Percentiles rank a stretch among this genome's conserved stretches.
Evolutionary conservation across 1,284 basidiomycete species (phyloP).

Genomic region (Ganoderma meredithae): DNA sequence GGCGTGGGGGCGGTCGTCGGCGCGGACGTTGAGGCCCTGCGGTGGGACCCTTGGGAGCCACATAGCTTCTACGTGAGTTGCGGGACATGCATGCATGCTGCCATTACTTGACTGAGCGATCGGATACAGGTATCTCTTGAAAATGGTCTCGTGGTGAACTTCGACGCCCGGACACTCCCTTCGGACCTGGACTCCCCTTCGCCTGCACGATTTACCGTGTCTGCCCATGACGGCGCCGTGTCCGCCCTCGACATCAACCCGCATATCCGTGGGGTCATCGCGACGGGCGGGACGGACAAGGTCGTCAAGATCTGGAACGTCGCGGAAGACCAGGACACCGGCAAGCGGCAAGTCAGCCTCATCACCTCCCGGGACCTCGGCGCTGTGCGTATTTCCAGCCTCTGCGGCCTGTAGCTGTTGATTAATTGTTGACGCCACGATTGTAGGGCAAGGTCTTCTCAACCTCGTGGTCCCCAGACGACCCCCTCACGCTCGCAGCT

Average conservation of each 20-base stretch:
- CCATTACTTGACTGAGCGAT: not conserved
- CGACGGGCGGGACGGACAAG: conserved; percentile 94
- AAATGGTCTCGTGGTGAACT: conserved; percentile 91
- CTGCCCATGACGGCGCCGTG: conserved; percentile 95
- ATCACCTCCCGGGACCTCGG: conserved; percentile 93
- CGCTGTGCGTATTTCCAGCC: conserved; percentile 66
- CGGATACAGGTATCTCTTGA: conserved; percentile 82
- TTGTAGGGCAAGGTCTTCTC: conserved; percentile 94
- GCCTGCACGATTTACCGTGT: conserved; percentile 85
- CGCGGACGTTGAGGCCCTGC: conserved; percentile 91
- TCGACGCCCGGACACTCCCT: conserved; percentile 87
- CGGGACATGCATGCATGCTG: conserved; percentile 18
- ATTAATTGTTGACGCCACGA: not conserved
- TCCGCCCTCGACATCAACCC: conserved; percentile 93
- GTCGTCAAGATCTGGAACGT: conserved; percentile 96
- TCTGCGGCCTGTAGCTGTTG: not conserved
- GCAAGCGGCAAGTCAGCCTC: conserved; percentile 84
- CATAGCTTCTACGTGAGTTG: conserved; percentile 85
- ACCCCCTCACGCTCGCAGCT: conserved; percentile 92
- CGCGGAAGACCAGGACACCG: conserved; percentile 65
- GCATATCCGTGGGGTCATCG: conserved; percentile 90
- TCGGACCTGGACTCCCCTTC: conserved; percentile 67
- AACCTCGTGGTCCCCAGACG: conserved; percentile 90
- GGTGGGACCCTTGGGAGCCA: conserved; percentile 96
- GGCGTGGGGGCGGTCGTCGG: conserved; percentile 84